A percentile compares a stretch with the other conserved stretches of the same genome.
Conservation (phyloP, 2,329 filamentous ascomycete species). For the Colletotrichum eleusines region DNA sequence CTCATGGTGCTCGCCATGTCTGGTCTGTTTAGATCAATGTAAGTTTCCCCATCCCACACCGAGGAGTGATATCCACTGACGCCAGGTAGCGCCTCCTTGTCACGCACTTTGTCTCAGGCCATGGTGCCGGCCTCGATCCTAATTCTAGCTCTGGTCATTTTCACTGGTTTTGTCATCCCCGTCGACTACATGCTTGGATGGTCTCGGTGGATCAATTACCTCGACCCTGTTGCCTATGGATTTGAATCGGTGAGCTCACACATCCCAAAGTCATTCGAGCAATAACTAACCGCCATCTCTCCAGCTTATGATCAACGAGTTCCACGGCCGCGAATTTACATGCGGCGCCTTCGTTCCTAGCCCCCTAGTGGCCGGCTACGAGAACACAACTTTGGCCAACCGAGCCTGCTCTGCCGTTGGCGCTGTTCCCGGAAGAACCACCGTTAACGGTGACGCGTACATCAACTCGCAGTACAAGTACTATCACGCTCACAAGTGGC, state of each 20-base stretch:
- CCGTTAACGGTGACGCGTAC: slow-evolving; percentile 60
- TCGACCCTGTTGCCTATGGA: slow-evolving; percentile 66
- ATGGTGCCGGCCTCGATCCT: slow-evolving; percentile 65
- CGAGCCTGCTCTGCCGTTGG: slow-evolving; percentile 60
- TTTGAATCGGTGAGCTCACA: slow-evolving; percentile 69
- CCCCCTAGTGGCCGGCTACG: slow-evolving; percentile 40
- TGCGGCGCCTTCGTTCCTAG: slow-evolving; percentile 44
- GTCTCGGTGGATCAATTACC: slow-evolving; percentile 69
- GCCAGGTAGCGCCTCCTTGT: slow-evolving; percentile 53
- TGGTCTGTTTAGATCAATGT: slow-evolving; percentile 61
- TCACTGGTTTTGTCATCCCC: slow-evolving; percentile 65
- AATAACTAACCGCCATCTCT: background rate
- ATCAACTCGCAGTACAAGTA: slow-evolving; percentile 60
- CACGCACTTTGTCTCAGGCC: slow-evolving; percentile 64
- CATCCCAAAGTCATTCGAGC: background rate
- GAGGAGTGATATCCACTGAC: background rate
- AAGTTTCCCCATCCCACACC: background rate
- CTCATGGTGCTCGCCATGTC: slow-evolving; percentile 56
- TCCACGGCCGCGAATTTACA: slow-evolving; percentile 62
- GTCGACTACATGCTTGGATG: slow-evolving; percentile 54
- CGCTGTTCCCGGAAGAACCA: slow-evolving; percentile 54
- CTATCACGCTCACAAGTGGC: slow-evolving; percentile 59
- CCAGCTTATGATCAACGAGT: slow-evolving; percentile 69
- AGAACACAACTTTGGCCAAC: slow-evolving; percentile 42
- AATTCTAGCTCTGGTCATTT: slow-evolving; percentile 66